These are phyloP conservation scores for Misopates orontium DNA, from an alignment of 257 asterid genomes.

Conservation along the genomic window DNA sequence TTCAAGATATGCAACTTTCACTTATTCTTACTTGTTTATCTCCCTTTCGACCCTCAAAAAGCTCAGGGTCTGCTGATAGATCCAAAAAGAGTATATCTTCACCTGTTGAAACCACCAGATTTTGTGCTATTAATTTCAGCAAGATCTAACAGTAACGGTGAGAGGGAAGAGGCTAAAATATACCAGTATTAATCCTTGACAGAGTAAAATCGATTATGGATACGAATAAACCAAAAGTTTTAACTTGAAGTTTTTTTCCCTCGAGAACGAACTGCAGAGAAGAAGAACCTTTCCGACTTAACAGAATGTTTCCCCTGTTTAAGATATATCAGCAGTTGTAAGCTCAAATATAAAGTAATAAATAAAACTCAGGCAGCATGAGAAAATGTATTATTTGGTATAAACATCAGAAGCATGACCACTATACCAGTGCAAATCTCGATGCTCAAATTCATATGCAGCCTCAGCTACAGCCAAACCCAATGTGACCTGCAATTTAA, in stretches of 20 bases:
- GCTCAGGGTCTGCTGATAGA: slow-evolving; percentile 82
- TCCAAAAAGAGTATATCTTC: slow-evolving; percentile 92
- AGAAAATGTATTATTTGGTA: slow-evolving; percentile 16
- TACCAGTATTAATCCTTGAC: slow-evolving; percentile 92
- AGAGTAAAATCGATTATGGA: slow-evolving; percentile 95
- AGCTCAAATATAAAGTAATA: too few relatives aligned
- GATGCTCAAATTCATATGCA: slow-evolving; percentile 91
- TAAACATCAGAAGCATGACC: slow-evolving; percentile 29
- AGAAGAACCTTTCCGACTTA: slow-evolving; percentile 61
- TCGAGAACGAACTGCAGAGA: slow-evolving; percentile 69
- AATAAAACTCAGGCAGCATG: slow-evolving; percentile 19
- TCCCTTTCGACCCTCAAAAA: slow-evolving; percentile 87
- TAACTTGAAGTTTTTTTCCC: slow-evolving; percentile 57
- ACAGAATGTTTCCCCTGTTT: slow-evolving; percentile 87
- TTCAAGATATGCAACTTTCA: slow-evolving; percentile 13
- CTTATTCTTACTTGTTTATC: slow-evolving; percentile 66
- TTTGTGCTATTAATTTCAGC: slow-evolving; percentile 18
- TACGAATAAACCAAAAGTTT: slow-evolving; percentile 68
- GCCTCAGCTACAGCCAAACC: slow-evolving; percentile 94
- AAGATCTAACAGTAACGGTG: slow-evolving; percentile 11
- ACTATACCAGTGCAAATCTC: slow-evolving; percentile 90
- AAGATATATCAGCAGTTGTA: slow-evolving; percentile 16
- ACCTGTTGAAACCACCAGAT: slow-evolving; percentile 46
- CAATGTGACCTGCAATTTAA: slow-evolving; percentile 65
- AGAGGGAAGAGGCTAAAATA: slow-evolving; percentile 18